phyloP scores from a whole-genome alignment of 306 rosid genomes.

The Cyamopsis tetragonoloba region DNA sequence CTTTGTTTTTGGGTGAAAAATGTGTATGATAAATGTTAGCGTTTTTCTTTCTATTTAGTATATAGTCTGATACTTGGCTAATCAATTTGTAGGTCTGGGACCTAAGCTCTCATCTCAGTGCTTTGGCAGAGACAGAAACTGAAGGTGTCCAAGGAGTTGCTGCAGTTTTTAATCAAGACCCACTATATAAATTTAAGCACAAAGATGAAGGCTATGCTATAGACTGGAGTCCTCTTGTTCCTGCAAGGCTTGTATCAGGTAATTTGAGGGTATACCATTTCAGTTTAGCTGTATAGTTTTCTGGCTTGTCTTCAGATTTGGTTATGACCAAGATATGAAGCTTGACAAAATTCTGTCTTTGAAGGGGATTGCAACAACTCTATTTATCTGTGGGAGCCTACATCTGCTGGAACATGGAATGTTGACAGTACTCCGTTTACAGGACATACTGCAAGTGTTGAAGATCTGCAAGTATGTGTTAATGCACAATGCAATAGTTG shows the following conservation, averaged over 20 bases:
- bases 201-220: conserved; percentile 90
- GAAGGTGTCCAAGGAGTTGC: conserved; percentile 65
- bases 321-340: not conserved
- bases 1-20: not conserved
- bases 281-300: not conserved
- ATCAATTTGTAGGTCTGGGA: conserved; percentile 74
- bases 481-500: conserved; percentile 15
- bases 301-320: not conserved
- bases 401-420: conserved; percentile 71
- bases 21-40: not conserved
- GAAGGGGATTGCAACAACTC: conserved; percentile 80
- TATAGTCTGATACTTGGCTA: conserved; percentile 18
- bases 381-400: conserved; percentile 87
- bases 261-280: not conserved
- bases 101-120: conserved; percentile 74
- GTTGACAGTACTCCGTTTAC: conserved; percentile 59
- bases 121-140: conserved; percentile 69
- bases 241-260: conserved; percentile 91
- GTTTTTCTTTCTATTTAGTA: not conserved
- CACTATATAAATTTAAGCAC: conserved; percentile 61
- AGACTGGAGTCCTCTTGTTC: conserved; percentile 80
- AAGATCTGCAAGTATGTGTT: conserved; percentile 79
- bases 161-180: conserved; percentile 62
- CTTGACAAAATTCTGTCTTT: conserved; percentile 15
- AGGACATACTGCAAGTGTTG: conserved; percentile 83